These are phyloP conservation scores for Fusarium nurragi DNA, from an alignment of 2,329 filamentous ascomycete species.

Conservation along the genomic window DNA sequence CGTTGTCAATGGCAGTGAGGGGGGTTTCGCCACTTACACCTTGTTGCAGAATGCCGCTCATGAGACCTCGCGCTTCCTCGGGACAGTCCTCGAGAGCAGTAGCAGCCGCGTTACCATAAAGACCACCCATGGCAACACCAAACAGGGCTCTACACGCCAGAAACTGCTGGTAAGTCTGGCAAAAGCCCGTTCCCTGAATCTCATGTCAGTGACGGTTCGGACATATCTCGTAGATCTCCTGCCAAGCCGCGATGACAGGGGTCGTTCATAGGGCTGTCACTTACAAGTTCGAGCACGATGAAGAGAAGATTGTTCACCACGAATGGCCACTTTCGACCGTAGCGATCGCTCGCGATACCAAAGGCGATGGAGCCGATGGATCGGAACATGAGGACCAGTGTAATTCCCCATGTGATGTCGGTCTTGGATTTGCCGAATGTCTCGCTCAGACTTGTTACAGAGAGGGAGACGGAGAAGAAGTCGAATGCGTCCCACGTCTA, in stretches of 20 bases:
- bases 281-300: slow-evolving; percentile 74
- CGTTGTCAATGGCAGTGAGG: rapidly evolving
- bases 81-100: slow-evolving; percentile 82
- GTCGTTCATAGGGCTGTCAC: slow-evolving; percentile 29
- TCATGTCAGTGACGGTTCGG: slow-evolving; percentile 14
- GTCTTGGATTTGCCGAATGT: slow-evolving; percentile 63
- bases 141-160: slow-evolving; percentile 79
- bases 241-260: not conserved
- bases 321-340: slow-evolving; percentile 76
- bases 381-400: slow-evolving; percentile 69
- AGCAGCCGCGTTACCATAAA: slow-evolving; percentile 81
- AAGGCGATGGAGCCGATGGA: slow-evolving; percentile 64
- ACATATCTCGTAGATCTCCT: slow-evolving; percentile 8
- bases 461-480: slow-evolving; percentile 72
- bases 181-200: slow-evolving; percentile 71
- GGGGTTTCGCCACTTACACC: slow-evolving; percentile 54
- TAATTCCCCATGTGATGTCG: slow-evolving; percentile 72
- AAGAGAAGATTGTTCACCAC: slow-evolving; percentile 79
- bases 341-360: slow-evolving; percentile 64
- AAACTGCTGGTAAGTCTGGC: slow-evolving; percentile 74
- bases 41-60: slow-evolving; percentile 80
- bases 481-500: slow-evolving; percentile 73
- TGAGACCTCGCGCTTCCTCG: slow-evolving; percentile 72
- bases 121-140: slow-evolving; percentile 82
- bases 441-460: slow-evolving; percentile 62